Percentiles rank a stretch among this genome's conserved stretches.
These are phyloP conservation scores for Arachnomyces sp. DNA, from an alignment of 2,329 filamentous ascomycete genomes.

Conservation along the genomic window DNA sequence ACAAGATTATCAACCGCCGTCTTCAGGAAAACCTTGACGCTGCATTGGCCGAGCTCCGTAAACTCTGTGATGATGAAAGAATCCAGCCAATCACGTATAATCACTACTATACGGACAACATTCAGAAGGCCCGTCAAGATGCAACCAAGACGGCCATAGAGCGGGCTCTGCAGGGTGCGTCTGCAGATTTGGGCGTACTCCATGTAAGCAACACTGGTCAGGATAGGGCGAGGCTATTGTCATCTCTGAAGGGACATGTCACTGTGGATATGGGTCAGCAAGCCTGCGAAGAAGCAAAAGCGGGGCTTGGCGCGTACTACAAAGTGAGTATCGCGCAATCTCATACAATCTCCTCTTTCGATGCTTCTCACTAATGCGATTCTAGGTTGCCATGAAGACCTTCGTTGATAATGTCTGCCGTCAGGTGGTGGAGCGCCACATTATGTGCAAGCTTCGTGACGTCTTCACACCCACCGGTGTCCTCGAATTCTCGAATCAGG, in stretches of 20 bases:
- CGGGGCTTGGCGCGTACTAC: constrained; percentile 18
- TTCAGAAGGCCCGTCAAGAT: constrained; percentile 19
- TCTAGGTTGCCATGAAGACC: constrained; percentile 19
- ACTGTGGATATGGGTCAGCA: constrained; percentile 15
- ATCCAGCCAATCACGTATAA: constrained; percentile 26
- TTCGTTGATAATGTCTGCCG: constrained; percentile 22
- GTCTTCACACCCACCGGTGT: neutral
- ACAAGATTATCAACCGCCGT: constrained; percentile 1
- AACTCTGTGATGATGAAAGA: constrained; percentile 13
- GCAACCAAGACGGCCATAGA: constrained; percentile 8
- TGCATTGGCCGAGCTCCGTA: constrained; percentile 9
- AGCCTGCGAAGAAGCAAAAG: constrained; percentile 17
- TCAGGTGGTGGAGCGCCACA: constrained; percentile 20
- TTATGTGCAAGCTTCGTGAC: too few relatives aligned
- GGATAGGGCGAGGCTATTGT: constrained; percentile 4
- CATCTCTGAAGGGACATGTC: constrained; percentile 9
- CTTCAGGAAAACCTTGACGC: constrained; percentile 6
- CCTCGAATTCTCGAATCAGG: neutral
- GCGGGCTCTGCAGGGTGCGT: constrained; percentile 5
- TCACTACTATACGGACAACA: constrained; percentile 26
- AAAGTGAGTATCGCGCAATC: constrained; percentile 13
- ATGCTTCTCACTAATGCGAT: neutral
- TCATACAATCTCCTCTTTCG: too few relatives aligned
- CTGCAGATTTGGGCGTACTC: constrained; percentile 8
- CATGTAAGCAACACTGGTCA: constrained; percentile 8